These are phyloP conservation scores for Austroboletus rostrupii DNA, from an alignment of 1,284 basidiomycete genomes.

Conservation along the genomic window DNA sequence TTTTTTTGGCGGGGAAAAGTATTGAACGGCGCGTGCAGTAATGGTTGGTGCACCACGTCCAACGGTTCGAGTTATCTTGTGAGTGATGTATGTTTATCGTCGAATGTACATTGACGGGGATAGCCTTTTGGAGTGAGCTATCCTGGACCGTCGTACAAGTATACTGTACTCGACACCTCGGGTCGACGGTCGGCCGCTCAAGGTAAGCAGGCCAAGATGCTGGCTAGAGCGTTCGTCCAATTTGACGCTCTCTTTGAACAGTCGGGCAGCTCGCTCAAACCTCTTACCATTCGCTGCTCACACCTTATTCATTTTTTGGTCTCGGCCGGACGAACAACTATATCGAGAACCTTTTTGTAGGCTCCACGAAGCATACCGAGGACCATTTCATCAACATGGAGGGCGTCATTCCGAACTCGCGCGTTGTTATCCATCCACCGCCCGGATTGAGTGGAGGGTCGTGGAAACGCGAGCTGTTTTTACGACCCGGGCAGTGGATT, in stretches of 20 bases:
- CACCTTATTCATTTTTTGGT: constrained; percentile 95
- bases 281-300: constrained; percentile 82
- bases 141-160: constrained; percentile 95
- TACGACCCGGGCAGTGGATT: constrained; percentile 96
- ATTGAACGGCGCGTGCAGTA: constrained; percentile 88
- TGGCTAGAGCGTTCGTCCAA: neutral
- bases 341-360: constrained; percentile 94
- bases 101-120: constrained; percentile 7
- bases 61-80: constrained; percentile 74
- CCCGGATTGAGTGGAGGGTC: constrained; percentile 41
- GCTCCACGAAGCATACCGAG: constrained; percentile 71
- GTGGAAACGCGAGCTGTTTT: constrained; percentile 89
- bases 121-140: constrained; percentile 93
- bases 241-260: constrained; percentile 32
- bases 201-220: constrained; percentile 40
- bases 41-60: constrained; percentile 65
- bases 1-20: constrained; percentile 51
- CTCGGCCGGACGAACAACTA: constrained; percentile 99
- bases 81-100: constrained; percentile 26
- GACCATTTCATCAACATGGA: constrained; percentile 88
- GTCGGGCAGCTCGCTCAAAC: constrained; percentile 93
- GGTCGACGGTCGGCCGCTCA: constrained; percentile 88
- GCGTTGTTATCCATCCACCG: constrained; percentile 91
- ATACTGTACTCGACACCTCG: constrained; percentile 93
- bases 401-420: constrained; percentile 96